Percentiles rank a stretch among this genome's conserved stretches.
These are phyloP conservation scores for Tritrichomonas foetus DNA, from an alignment of 208 protist species.

Conservation along the genomic window DNA sequence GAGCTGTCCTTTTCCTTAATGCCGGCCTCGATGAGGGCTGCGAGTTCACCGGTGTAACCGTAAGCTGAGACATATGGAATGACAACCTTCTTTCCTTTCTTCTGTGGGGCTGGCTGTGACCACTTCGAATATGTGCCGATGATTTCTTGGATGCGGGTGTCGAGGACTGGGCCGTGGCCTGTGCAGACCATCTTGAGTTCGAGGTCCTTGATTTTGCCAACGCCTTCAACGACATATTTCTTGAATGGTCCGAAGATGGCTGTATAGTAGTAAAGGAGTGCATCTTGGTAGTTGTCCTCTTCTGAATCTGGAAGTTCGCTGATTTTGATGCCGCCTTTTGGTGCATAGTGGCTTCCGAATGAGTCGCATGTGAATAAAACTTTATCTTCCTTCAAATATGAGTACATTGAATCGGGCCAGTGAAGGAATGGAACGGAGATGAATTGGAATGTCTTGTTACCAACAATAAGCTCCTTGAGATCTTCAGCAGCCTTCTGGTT, in stretches of 20 bases:
- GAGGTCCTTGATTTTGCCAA: neutral
- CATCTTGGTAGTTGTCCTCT: slow-evolving; percentile 6
- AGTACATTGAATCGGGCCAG: slow-evolving; percentile 38
- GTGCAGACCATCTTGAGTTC: neutral
- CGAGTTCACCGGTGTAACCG: neutral
- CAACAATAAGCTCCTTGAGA: neutral
- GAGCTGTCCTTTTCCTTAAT: neutral
- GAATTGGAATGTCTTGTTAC: slow-evolving; percentile 3
- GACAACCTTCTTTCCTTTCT: neutral
- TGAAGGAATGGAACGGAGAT: slow-evolving; percentile 9
- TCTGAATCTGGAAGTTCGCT: neutral
- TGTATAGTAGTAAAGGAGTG: slow-evolving; percentile 33
- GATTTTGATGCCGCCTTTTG: neutral
- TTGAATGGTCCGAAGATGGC: slow-evolving; percentile 33
- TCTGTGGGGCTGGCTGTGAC: neutral
- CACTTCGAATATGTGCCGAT: neutral
- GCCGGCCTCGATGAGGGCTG: neutral
- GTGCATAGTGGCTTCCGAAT: neutral
- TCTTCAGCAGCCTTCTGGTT: neutral
- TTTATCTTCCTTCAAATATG: neutral
- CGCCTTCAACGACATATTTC: neutral
- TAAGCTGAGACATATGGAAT: slow-evolving; percentile 2
- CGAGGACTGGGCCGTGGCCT: slow-evolving; percentile 32
- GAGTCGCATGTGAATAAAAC: slow-evolving; percentile 25
- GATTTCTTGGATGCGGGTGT: neutral